Conservation (phyloP, 768 basidiomycete genomes). For the Vishniacozyma victoriae region DNA sequence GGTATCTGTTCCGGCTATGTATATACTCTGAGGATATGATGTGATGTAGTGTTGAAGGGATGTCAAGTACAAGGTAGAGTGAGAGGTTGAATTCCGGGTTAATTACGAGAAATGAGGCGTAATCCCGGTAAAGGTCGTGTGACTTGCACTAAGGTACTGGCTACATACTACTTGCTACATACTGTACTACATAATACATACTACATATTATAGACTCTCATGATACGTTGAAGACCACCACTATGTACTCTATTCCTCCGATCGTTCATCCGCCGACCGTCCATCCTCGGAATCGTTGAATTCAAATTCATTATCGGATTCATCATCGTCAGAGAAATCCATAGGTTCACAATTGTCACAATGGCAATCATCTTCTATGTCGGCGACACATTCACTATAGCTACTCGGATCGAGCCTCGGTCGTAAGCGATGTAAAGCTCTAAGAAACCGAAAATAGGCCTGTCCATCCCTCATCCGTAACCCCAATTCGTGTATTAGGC, state of each 20-base stretch:
- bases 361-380: constrained; percentile 68
- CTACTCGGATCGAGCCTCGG: constrained; percentile 55
- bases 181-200: not conserved
- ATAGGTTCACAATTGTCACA: constrained; percentile 50
- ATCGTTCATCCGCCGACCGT: constrained; percentile 53
- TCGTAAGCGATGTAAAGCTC: constrained; percentile 23
- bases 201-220: not conserved
- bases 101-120: no score
- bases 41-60: not conserved
- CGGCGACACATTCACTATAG: constrained; percentile 68
- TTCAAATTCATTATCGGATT: constrained; percentile 72
- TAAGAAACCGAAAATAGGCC: no score
- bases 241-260: constrained; percentile 61
- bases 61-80: not conserved
- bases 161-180: no score
- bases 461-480: no score
- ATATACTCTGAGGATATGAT: not conserved
- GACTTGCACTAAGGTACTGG: no score
- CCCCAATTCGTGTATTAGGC: no score
- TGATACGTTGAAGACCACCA: no score
- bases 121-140: no score
- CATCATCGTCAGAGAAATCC: constrained; percentile 62
- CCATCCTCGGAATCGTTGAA: constrained; percentile 65
- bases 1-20: not conserved
- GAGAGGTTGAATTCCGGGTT: not conserved